Base-by-base conservation (phyloP, 2,329 filamentous ascomycete genomes). In the Penicillium decumbens region DNA sequence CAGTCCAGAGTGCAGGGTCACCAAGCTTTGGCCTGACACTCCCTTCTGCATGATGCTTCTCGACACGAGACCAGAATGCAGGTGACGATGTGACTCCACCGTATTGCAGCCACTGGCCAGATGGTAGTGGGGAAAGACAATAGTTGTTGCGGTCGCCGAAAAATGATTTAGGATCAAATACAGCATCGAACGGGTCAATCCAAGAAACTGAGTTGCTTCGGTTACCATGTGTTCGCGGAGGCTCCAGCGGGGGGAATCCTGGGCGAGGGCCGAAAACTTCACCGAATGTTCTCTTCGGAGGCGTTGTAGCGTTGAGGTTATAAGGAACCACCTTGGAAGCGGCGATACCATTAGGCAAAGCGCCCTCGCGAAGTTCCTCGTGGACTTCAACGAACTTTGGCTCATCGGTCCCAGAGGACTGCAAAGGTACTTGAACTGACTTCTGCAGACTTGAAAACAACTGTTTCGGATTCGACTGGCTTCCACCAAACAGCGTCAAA, bases 381-480 rank as follows among this genome's bases (percentile, higher is more conserved):
- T 70, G 70, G 24, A 76, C 66, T 49, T 75, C 71, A 39, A 74
- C 68, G 24, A 60, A 59, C 23, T 65, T 62, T 45, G 60, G 56
- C 6, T 63, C 56, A 7, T 71, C 67, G 10, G 69, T 62, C 28
- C 72, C 69, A 12, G 72, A 62, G 6, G 67, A 68, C 20, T 66
- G 61, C 38, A 65, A 42, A n/a, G 65, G 62, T 24, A 66, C 58
- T 32, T 64, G 65, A 39, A 65, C 58, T 1, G 69, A 66, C 47
- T 80, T 77, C 56, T 87, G 88, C 43, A 95, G 75, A 68, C 91
- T 95, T 3, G 92, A 95, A 67, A 93, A 96, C 3, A 96, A 75
- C 52, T 92, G 87, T 59, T 84, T 85, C 30, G 87, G 80, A 40
- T 83, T 83, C 1, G 85, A 83, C 35, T 87, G 87, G 58, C 84